Evolutionary conservation across 2,329 filamentous ascomycete genomes (phyloP).

Genomic region (Sporothrix euskadiensis): DNA sequence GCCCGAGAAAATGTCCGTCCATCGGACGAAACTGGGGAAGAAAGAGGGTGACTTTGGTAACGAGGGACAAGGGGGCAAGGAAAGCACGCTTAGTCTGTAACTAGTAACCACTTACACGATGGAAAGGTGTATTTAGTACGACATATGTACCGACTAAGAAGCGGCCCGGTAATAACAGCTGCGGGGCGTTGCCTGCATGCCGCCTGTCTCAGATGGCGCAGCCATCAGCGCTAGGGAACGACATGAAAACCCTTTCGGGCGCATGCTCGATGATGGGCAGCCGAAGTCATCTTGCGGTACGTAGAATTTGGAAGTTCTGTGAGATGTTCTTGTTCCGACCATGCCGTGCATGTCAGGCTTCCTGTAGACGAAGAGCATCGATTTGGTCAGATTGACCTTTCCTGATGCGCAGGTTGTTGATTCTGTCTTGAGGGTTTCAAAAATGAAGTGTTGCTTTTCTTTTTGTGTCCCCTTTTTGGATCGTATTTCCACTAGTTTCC

Average conservation of each 20-base stretch:
- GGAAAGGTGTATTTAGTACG: too few species aligned
- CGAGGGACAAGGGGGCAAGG: background rate
- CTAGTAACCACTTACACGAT: conserved; percentile 4
- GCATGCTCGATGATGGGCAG: background rate
- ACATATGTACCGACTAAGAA: background rate
- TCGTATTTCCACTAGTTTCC: background rate
- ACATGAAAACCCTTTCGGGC: background rate
- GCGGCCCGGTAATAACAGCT: conserved; percentile 3
- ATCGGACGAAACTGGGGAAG: background rate
- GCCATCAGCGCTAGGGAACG: conserved; percentile 5
- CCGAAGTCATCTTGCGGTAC: background rate
- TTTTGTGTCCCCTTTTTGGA: background rate
- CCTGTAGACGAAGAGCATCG: background rate
- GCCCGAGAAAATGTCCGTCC: background rate
- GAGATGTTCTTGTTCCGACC: background rate
- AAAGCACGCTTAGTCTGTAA: background rate
- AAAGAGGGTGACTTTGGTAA: too few species aligned
- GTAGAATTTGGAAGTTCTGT: background rate
- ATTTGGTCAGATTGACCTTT: background rate
- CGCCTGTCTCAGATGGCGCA: background rate
- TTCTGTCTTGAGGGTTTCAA: background rate
- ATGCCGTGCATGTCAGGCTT: background rate
- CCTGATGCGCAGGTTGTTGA: background rate
- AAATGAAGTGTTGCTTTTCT: background rate
- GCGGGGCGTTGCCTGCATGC: background rate